Evolutionary conservation across 2,329 filamentous ascomycete species (phyloP), one percentile per base, ranked within the genome.

Genomic region (Geoglossum cookeanum): DNA sequence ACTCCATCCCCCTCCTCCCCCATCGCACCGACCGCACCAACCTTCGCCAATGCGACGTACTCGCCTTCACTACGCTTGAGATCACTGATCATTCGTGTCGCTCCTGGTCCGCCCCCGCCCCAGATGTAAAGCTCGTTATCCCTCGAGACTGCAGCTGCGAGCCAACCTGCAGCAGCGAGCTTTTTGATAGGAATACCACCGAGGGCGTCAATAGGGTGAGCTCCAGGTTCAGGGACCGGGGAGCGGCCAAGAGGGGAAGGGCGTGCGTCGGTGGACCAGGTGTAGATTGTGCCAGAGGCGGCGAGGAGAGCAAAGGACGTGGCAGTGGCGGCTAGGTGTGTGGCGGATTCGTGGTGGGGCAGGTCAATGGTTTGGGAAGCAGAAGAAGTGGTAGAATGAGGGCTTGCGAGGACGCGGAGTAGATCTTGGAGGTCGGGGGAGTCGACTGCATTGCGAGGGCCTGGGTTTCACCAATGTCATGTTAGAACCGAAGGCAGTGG

Each of bases 81-180:
- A 39, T 33, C 35, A 6, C 15, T 32, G 49, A 44, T 57, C 55
- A 11, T 45, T 6, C 9, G 17, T 5, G 42, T 9, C 5, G 7
- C 42, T 6, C 15, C 42, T 17, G 42, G 27, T 4, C 44, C 13
- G 45, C 48, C n/a, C 3, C 27, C 44, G 52, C 57, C 57, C 57
- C 57, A 58, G 9, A 58, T 32, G 29, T 58, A 58, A 7, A 58
- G 33, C 8, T 58, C 57, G 17, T 57, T 32, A 17, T 47, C 39
- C 6, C 11, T 7, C 3, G 57, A 44, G 1, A 58, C 29, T 3
- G 57, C 57, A 0, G 33, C 57, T 5, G 56, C 56, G 37, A 57
- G 42, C 57, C 37, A 59, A 5, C 56, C 57, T 1, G 33, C 27
- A 2, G 3, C 7, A n/a, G 44, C 52, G 17, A 58, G 8, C 11